Evolutionary conservation across 1,139 yeast genomes (phyloP), one percentile per base, ranked within the genome.

Genomic region (Diutina mesorugosa): DNA sequence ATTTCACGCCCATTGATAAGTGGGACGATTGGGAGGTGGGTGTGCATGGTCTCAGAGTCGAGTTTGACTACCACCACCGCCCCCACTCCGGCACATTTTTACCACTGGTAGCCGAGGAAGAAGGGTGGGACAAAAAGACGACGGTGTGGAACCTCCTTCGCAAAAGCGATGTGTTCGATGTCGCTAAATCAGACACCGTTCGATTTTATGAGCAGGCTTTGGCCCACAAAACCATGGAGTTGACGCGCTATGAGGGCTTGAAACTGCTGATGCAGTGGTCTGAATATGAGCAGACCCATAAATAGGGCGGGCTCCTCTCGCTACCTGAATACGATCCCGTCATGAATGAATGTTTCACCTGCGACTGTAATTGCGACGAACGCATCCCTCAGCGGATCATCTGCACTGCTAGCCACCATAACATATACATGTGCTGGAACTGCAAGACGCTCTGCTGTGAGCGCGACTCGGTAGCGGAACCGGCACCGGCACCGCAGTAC

Each of bases 91-190:
- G 97, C 0, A 93, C 99, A 0, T 93, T 90, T 62, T 70, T 95
- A 55, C 99, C 99, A 0, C 87, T 84, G 54, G 98, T 95, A 1
- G 95, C 97, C 16, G 77, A 72, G n/a, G 98, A 91, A 61, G 96
- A 91, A 63, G 83, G 80, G 4, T 91, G 98, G 97, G 81, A 78
- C 62, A 78, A 87, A 64, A 70, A 72, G 18, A 84, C 87, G 18
- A 91, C 99, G 0, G 71, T 91, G 58, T 74, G 74, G 61, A 79
- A 88, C 62, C 75, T 95, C 54, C 80, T 93, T 4, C 72, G 76
- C 47, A 93, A 93, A 66, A 90, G 96, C 0, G 95, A 68, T 51
- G 70, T 65, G 56, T 55, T 62, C 3, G 63, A 64, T 1, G 62
- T 66, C 3, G 57, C 63, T 2, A 63, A 58, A 3, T 35, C 45